Conservation (phyloP, 768 basidiomycete genomes). For the Candolleomyces aberdarensis region DNA sequence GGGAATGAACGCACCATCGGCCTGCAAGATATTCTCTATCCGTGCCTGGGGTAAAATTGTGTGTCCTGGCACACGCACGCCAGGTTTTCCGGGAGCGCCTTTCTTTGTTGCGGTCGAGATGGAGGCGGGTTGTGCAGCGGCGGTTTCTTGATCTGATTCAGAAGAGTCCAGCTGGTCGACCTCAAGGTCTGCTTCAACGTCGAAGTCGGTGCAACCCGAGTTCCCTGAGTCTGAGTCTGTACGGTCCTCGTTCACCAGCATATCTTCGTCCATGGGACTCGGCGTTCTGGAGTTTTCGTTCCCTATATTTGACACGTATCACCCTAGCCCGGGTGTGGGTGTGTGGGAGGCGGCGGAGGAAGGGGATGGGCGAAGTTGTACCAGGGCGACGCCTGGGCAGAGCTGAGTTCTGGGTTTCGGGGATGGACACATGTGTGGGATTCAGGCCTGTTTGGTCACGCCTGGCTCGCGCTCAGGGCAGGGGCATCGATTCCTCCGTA, state of each 20-base stretch:
- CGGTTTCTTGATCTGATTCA: constrained; percentile 31
- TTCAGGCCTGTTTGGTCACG: constrained; percentile 11
- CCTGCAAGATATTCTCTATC: constrained; percentile 75
- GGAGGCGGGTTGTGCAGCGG: constrained; percentile 8
- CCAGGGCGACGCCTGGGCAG: not conserved
- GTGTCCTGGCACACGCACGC: constrained; percentile 57
- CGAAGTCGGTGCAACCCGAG: constrained; percentile 28
- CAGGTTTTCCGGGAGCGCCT: constrained; percentile 21
- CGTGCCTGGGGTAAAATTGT: constrained; percentile 62
- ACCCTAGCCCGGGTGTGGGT: too few species aligned
- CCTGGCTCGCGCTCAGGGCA: not conserved
- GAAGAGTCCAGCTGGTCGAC: constrained; percentile 63
- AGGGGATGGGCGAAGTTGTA: not conserved
- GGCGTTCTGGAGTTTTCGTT: too few species aligned
- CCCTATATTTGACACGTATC: too few species aligned
- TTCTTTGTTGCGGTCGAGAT: constrained; percentile 16
- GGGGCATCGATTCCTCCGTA: too few species aligned
- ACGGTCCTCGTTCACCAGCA: constrained; percentile 15
- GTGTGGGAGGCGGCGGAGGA: not conserved
- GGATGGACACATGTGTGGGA: not conserved
- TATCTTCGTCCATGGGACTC: not conserved
- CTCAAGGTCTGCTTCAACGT: constrained; percentile 60
- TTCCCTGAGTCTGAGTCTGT: constrained; percentile 10
- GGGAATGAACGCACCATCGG: constrained; percentile 55
- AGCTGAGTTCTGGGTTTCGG: not conserved